These are phyloP conservation scores for Aspergillus novoparasiticus DNA, from an alignment of 2,329 filamentous ascomycete species.

Conservation along the genomic window DNA sequence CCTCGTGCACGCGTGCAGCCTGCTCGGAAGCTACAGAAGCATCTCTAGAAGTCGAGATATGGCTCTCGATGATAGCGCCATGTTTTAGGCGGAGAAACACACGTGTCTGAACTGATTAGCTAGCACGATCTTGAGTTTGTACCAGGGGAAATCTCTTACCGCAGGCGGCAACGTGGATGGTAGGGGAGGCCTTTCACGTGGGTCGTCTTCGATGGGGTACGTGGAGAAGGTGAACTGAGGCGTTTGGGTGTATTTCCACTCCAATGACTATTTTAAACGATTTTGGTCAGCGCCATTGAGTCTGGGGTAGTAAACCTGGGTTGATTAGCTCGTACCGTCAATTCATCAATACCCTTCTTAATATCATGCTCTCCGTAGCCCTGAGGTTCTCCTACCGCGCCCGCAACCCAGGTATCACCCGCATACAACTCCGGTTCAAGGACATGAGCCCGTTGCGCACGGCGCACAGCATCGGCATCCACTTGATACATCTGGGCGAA, in stretches of 20 bases:
- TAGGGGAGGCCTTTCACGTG: slow-evolving; percentile 56
- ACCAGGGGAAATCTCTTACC: slow-evolving; percentile 36
- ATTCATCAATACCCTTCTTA: slow-evolving; percentile 57
- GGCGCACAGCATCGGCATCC: slow-evolving; percentile 34
- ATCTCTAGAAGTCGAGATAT: slow-evolving; percentile 42
- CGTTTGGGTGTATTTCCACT: slow-evolving; percentile 84
- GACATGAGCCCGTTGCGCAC: slow-evolving; percentile 36
- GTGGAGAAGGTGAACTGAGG: slow-evolving; percentile 77
- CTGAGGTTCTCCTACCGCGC: slow-evolving; percentile 55
- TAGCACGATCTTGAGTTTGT: background rate
- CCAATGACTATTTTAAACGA: slow-evolving; percentile 35
- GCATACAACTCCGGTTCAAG: slow-evolving; percentile 36
- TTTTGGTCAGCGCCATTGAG: background rate
- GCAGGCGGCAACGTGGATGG: slow-evolving; percentile 52
- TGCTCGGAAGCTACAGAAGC: slow-evolving; percentile 34
- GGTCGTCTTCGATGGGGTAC: slow-evolving; percentile 60
- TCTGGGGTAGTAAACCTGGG: slow-evolving; percentile 7
- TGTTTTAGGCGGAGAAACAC: slow-evolving; percentile 45
- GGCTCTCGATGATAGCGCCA: slow-evolving; percentile 43
- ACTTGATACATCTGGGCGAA: slow-evolving; percentile 69
- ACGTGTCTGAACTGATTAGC: slow-evolving; percentile 35
- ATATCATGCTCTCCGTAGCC: slow-evolving; percentile 56
- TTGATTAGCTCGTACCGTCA: slow-evolving; percentile 53
- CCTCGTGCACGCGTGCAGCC: slow-evolving; percentile 33
- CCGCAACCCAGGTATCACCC: slow-evolving; percentile 40